Evolutionary conservation across 2,329 filamentous ascomycete genomes (phyloP).

Genomic region (Paecilomyces sp.): DNA sequence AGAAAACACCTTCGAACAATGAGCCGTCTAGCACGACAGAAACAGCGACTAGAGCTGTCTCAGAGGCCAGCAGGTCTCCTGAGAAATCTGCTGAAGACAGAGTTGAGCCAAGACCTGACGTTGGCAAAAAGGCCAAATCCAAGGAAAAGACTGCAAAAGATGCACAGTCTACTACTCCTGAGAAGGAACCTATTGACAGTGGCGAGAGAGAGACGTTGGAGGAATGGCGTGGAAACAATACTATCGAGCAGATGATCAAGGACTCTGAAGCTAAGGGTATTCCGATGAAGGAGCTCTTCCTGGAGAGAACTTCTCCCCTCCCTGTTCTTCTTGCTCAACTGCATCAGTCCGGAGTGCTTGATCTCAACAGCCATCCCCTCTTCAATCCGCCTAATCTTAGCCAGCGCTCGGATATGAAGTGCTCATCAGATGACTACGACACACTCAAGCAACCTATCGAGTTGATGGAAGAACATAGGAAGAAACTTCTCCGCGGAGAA

Average conservation of each 20-base stretch:
- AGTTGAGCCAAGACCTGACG: conserved; percentile 14
- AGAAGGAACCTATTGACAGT: conserved; percentile 10
- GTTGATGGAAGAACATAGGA: conserved; percentile 36
- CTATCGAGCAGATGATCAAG: conserved; percentile 30
- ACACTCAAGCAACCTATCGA: conserved; percentile 30
- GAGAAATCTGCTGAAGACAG: conserved; percentile 12
- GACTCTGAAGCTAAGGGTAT: conserved; percentile 28
- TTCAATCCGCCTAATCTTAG: conserved; percentile 35
- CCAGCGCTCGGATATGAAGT: conserved; percentile 37
- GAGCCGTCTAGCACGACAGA: conserved; percentile 10
- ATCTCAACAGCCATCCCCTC: conserved; percentile 30
- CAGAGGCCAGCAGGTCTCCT: conserved; percentile 11
- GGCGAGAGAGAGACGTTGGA: conserved; percentile 15
- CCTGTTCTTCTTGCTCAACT: conserved; percentile 31
- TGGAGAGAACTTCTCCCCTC: conserved; percentile 32
- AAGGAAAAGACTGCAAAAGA: conserved; percentile 18
- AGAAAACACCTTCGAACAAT: conserved; percentile 31
- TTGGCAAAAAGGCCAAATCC: conserved; percentile 14
- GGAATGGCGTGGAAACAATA: conserved; percentile 33
- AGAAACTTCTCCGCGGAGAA: conserved; percentile 33
- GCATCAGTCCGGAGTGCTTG: conserved; percentile 28
- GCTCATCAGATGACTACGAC: conserved; percentile 32
- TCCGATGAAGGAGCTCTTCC: conserved; percentile 33
- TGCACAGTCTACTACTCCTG: conserved; percentile 10
- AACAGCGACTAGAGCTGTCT: conserved; percentile 1